Conservation (phyloP, 2,329 filamentous ascomycete genomes). For the Lecanoromycetidae sp. region DNA sequence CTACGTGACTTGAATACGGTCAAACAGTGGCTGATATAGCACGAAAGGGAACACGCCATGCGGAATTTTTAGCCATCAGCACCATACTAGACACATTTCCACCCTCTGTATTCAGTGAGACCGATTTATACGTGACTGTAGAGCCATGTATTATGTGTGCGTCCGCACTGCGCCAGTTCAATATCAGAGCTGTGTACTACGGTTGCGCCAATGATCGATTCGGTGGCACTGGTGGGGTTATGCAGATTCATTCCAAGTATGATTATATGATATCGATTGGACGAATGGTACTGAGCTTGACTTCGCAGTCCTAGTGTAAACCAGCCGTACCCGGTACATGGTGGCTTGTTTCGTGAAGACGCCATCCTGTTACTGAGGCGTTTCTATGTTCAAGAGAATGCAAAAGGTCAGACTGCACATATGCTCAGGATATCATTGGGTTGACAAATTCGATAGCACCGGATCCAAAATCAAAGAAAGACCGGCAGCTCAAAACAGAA, state of each 20-base stretch:
- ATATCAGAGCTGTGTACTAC: constrained; percentile 83
- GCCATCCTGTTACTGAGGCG: constrained; percentile 83
- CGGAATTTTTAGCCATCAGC: constrained; percentile 80
- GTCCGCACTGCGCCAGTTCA: constrained; percentile 75
- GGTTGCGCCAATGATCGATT: constrained; percentile 95
- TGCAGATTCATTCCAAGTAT: constrained; percentile 66
- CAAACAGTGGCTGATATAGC: constrained; percentile 24
- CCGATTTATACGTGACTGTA: constrained; percentile 86
- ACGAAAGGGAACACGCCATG: constrained; percentile 82
- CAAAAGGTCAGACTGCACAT: constrained; percentile 50
- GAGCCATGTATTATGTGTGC: constrained; percentile 99
- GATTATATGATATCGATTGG: constrained; percentile 21
- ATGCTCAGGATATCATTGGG: background rate
- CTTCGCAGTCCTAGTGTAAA: constrained; percentile 57
- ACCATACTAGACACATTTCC: constrained; percentile 53
- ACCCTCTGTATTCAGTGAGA: constrained; percentile 56
- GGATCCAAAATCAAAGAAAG: constrained; percentile 52
- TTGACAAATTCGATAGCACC: constrained; percentile 36
- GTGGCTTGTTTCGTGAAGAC: constrained; percentile 80
- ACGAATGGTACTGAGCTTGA: constrained; percentile 27
- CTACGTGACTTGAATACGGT: no score
- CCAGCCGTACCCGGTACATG: constrained; percentile 66
- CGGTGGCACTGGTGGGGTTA: constrained; percentile 86
- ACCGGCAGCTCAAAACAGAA: constrained; percentile 49
- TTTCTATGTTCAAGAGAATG: constrained; percentile 98